Base-by-base conservation (phyloP, 139 green algal genomes). In the Picochlorum sp. region DNA sequence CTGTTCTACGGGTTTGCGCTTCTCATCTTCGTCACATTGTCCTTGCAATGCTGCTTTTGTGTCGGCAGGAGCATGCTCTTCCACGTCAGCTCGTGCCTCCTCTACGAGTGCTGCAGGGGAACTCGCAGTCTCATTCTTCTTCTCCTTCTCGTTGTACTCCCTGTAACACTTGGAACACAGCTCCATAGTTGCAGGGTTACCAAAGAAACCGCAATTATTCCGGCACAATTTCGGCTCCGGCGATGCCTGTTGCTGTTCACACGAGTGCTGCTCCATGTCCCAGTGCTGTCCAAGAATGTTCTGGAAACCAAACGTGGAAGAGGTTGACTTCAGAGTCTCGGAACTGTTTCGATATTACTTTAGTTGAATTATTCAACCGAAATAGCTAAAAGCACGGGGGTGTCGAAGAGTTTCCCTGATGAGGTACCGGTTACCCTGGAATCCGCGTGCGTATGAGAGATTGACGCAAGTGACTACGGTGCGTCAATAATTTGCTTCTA, bases 171-270 rank as follows among this genome's bases (percentile, higher is more conserved):
- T 64, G 57, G 56, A 68, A 63, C 70, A 77, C 38, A 72, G 55
- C 30, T 64, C 57, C 24, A 60, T 13, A 2, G 70, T 77, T 20
- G 45, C 70, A 1, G 57, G 14, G 9, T 62, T 65, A 55, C 70
- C 71, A 38, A 59, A 77, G 24, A 77, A 77, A n/a, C 65, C 65
- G 63, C 71, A 77, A 18, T 57, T 50, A 24, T 59, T 70, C 8
- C 15, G 24, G 34, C 70, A 77, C 0, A 69, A 41, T 20, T 67
- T 60, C 23, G 68, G 49, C n/a, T 57, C 56, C 21, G 56, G 58
- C 20, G 52, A 60, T 34, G 55, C 34, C 34, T 41, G 60, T 26
- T 72, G 20, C 51, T 72, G 66, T 21, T 41, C 31, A n/a, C 30
- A 41, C 16, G 20, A 15, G 24, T 71, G 47, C 52, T 64, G 51